Base-by-base conservation (phyloP, 352 stramenopile species). In the Phytopythium boreale region DNA sequence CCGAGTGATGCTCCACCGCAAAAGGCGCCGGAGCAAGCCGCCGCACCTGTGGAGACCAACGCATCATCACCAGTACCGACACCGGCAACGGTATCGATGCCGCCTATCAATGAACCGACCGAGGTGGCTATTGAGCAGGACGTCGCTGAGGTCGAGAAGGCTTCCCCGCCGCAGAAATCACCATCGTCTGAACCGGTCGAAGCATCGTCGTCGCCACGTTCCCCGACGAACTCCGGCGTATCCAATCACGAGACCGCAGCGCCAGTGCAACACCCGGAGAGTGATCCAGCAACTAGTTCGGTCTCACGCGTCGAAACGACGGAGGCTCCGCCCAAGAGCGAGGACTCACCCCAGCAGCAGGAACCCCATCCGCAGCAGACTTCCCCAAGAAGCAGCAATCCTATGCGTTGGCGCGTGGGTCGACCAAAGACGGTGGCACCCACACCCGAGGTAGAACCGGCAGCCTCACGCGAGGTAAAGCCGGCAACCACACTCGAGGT, bases 21-120 rank as follows among this genome's bases (percentile, higher is more conserved):
- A 71, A 43, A 53, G 60, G 15, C 77, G 74, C 14, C 81, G 87
- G 49, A 66, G 72, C 19, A 26, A 62, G 12, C 19, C 6, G 1
- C 41, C 20, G 41, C 6, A 6, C 41, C 41, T 9, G 7, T 24
- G 19, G 19, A 24, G 19, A 24, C 17, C 41, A 49, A 9, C 10
- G 19, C 41, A 11, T 1, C 19, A 12, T 2, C 19, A 24, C 17
- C 17, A 24, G 19, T 12, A 46, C 39, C 11, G 15, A 8, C 39
- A n/a, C n/a, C n/a, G n/a, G n/a, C n/a, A n/a, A n/a, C n/a, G n/a
- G n/a, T n/a, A n/a, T n/a, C 22, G 22, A 9, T n/a, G 4, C 5
- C 12, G 0, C 12, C 22, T 10, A 9, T 12, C 8, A 0, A n/a
- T 20, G 47, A n/a, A 4, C 0, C 47, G 22, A 36, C 14, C 24